These are phyloP conservation scores for Nephelium lappaceum DNA, from an alignment of 345 rosid genomes.

Conservation along the genomic window DNA sequence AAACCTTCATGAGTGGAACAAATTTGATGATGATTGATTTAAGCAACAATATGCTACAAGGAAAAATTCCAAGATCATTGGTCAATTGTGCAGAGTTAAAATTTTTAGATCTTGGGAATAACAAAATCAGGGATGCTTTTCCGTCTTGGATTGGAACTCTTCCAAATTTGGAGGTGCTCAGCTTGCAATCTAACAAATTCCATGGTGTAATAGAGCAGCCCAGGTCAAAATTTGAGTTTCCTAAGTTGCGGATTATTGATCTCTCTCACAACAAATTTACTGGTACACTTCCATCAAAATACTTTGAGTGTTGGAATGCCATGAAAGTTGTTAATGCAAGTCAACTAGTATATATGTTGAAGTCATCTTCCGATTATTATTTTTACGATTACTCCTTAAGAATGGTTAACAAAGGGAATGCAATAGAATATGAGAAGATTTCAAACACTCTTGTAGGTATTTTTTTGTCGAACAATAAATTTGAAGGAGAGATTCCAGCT, in stretches of 20 bases:
- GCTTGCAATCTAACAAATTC: slow-evolving; percentile 9
- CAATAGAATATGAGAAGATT: not conserved
- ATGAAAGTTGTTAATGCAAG: slow-evolving; percentile 15
- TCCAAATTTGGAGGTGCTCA: slow-evolving; percentile 2
- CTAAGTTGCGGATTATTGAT: slow-evolving; percentile 16
- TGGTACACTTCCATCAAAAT: slow-evolving; percentile 18
- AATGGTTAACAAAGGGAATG: slow-evolving; percentile 2
- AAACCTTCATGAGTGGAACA: not conserved
- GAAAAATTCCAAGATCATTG: slow-evolving; percentile 19
- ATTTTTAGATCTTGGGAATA: slow-evolving; percentile 21
- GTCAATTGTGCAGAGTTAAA: not conserved
- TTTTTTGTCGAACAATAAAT: not conserved
- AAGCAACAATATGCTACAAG: slow-evolving; percentile 11
- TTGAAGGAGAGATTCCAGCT: slow-evolving; percentile 14
- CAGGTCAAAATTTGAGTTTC: not conserved
- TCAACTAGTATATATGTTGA: not conserved
- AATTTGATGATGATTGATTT: slow-evolving; percentile 22
- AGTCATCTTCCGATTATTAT: accelerated
- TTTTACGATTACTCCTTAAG: not conserved
- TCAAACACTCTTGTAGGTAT: not conserved
- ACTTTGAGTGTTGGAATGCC: slow-evolving; percentile 26
- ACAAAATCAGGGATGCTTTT: slow-evolving; percentile 19
- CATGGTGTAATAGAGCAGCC: not conserved
- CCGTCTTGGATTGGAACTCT: slow-evolving; percentile 30
- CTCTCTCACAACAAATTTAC: slow-evolving; percentile 17